Evolutionary conservation across 192 early-diverging fungal species (phyloP), one percentile per base, ranked within the genome.

Genomic region (Gryganskiella cystojenkinii): DNA sequence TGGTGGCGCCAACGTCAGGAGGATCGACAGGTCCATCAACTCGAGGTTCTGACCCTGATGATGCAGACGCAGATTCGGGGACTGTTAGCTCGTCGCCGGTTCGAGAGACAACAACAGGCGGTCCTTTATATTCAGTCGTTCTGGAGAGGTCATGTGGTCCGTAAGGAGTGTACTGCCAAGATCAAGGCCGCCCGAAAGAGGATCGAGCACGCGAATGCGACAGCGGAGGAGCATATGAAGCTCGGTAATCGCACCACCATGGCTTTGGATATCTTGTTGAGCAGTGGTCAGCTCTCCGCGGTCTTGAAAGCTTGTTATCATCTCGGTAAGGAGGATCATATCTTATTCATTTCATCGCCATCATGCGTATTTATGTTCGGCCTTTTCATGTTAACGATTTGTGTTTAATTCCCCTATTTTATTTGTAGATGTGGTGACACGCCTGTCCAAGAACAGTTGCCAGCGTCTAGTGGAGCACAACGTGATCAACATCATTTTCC

Each of bases 301-400:
- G 80, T 81, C n/a, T 49, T 81, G 40, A 81, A 81, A 67, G 80
- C 80, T 4, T 81, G 80, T 25, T 81, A 72, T 52, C 80, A 81
- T 61, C 63, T 81, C 9, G 80, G 80, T 81, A 75, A 37, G 62
- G 28, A 10, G 9, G 7, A 31, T 30, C 2, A 15, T 31, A 3
- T 5, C 7, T 9, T 25, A 15, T 55, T 33, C 11, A 1, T 19
- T 33, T 31, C 27, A 30, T 55, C 10, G 17, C 47, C 24, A 4
- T 24, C 33, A n/a, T 60, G 46, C 4, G 37, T 15, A 22, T 31
- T n/a, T 58, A 13, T 45, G 28, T 34, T 42, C 17, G 7, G 27
- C 31, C 27, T 19, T 9, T 15, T 25, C 27, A 35, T 72, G 28
- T n/a, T 58, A 17, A 61, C 56, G 6, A 47, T 45, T 33, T 22